Percentiles rank a stretch among this genome's conserved stretches.
Conservation (phyloP, 352 stramenopile genomes). For the Globisporangium camurandrum region DNA sequence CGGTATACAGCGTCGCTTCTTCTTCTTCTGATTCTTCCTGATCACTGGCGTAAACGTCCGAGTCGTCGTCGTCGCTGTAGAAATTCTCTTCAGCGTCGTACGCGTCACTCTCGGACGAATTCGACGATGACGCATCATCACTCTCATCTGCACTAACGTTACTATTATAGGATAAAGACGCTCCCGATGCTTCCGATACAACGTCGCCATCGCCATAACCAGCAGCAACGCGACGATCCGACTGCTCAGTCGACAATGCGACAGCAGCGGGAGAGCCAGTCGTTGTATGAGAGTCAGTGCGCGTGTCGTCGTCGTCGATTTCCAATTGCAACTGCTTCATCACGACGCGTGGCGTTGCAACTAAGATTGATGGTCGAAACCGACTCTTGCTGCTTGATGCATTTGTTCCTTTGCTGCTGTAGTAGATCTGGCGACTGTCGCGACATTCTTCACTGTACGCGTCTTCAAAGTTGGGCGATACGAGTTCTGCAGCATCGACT, state of each 20-base stretch:
- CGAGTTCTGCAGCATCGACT: slow-evolving; percentile 32
- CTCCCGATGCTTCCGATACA: no score
- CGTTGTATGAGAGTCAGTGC: no score
- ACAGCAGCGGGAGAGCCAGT: no score
- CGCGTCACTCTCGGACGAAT: slow-evolving; percentile 54
- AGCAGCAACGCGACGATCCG: no score
- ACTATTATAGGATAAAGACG: no score
- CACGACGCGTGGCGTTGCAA: not conserved
- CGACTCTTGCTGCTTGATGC: no score
- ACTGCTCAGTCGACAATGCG: no score
- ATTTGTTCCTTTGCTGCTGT: slow-evolving; percentile 39
- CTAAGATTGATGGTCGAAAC: no score
- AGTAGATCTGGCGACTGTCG: slow-evolving; percentile 70
- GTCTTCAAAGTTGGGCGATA: slow-evolving; percentile 75
- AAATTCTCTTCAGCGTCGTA: slow-evolving; percentile 81
- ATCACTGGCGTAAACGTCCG: slow-evolving; percentile 61
- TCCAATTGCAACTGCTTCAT: slow-evolving; percentile 10
- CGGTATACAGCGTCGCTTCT: slow-evolving; percentile 59
- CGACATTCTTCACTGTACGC: slow-evolving; percentile 78
- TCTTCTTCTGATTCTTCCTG: slow-evolving; percentile 43
- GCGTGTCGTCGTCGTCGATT: slow-evolving; percentile 3
- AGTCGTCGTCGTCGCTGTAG: slow-evolving; percentile 78
- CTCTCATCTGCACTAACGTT: no score
- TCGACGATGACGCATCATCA: slow-evolving; percentile 8
- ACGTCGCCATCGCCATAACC: no score